Conservation (phyloP, 2,329 filamentous ascomycete species). For the Oidium heveae region DNA sequence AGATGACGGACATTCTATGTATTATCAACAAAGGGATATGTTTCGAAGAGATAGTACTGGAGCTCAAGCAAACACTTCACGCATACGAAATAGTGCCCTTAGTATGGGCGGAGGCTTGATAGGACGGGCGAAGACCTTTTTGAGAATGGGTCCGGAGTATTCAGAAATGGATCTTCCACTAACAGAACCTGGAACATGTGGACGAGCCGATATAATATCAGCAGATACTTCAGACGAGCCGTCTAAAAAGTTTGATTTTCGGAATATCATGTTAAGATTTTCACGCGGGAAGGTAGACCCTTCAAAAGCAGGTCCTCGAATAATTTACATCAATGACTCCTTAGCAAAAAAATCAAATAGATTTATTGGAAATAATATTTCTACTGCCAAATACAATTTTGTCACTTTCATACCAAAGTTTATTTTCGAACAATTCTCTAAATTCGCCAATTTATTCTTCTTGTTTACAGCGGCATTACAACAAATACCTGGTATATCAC, state of each 20-base stretch:
- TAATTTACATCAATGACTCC: constrained; percentile 91
- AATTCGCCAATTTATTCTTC: constrained; percentile 98
- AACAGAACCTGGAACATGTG: constrained; percentile 44
- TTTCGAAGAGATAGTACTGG: constrained; percentile 29
- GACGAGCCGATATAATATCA: constrained; percentile 19
- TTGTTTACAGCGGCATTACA: constrained; percentile 86
- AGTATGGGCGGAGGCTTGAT: constrained; percentile 67
- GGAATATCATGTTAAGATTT: constrained; percentile 82
- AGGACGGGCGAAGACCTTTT: constrained; percentile 66
- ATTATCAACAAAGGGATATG: constrained; percentile 52
- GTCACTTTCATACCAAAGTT: constrained; percentile 91
- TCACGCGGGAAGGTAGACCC: constrained; percentile 66
- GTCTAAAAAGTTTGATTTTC: constrained; percentile 36
- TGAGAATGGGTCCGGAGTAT: constrained; percentile 69
- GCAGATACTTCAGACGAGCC: constrained; percentile 18
- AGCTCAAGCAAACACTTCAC: constrained; percentile 25
- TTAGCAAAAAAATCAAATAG: constrained; percentile 75
- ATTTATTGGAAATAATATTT: constrained; percentile 90
- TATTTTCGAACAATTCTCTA: constrained; percentile 93
- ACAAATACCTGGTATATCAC: constrained; percentile 84
- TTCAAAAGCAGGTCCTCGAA: constrained; percentile 67
- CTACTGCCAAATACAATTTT: constrained; percentile 90
- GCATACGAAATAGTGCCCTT: constrained; percentile 71
- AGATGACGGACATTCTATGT: constrained; percentile 49
- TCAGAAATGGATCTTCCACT: constrained; percentile 96